Evolutionary conservation across 257 asterid species (phyloP), one percentile per base, ranked within the genome.

Genomic region (Ehretia macrophylla): DNA sequence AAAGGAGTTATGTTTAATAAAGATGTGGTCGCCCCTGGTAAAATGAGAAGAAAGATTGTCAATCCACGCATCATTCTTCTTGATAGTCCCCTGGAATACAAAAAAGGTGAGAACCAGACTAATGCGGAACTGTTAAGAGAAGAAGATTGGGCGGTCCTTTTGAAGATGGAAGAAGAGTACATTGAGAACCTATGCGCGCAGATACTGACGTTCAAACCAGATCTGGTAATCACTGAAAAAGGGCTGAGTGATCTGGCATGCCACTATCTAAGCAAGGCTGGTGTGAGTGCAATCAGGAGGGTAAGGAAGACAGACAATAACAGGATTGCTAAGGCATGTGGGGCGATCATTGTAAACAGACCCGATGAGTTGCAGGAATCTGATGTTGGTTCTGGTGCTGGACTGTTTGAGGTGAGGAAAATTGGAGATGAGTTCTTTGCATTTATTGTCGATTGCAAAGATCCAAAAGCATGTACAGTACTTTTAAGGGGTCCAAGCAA

Each of bases 341-440:
- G 99, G 51, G 99, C 99, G 1, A 93, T 88, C 39, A 92, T 92
- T 64, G 97, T 88, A 19, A 88, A 92, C 75, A 73, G 97, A 55
- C 91, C 99, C 11, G 99, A 92, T 75, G 99, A 92, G 69, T 72
- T 88, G 78, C 99, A 88, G 78, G 99, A 92, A 69, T 88, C 96
- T 76, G 94, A 92, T 75, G 83, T 88, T 17, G 99, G 99, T 61
- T 84, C 95, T 64, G 94, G 95, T 63, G 99, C 97, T 65, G 95
- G 99, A 13, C 72, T 88, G 21, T 92, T 88, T 69, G 99, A 92
- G 81, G 97, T 92, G 69, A 79, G 75, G 74, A 92, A 92, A 77
- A 92, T 92, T 63, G 99, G 96, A 21, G 99, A 92, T 37, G 97
- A 88, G 75, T 92, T 81, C 77, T 92, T 84, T 55, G 67, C 99